Evolutionary conservation across 768 basidiomycete species (phyloP).

Genomic region (Mycena chlorophos): DNA sequence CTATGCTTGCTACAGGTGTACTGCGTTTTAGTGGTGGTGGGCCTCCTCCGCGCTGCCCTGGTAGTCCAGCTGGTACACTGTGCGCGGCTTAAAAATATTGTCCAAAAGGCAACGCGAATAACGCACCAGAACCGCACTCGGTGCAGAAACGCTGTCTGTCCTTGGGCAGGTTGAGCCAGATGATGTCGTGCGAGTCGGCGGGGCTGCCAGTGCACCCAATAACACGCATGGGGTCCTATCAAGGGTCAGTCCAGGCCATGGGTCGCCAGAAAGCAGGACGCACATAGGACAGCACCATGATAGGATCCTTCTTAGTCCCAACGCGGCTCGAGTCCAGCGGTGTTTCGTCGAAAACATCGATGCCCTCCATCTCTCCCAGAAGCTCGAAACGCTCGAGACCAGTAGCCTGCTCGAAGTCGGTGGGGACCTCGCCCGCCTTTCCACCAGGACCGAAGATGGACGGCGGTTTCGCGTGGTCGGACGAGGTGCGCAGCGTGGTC

Average conservation of each 20-base stretch:
- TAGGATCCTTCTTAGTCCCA: slow-evolving; percentile 85
- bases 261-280: slow-evolving; percentile 34
- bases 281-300: slow-evolving; percentile 85
- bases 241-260: slow-evolving; percentile 1
- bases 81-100: background rate
- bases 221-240: slow-evolving; percentile 76
- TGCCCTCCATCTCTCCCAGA: slow-evolving; percentile 82
- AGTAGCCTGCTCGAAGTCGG: slow-evolving; percentile 88
- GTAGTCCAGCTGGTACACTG: slow-evolving; percentile 74
- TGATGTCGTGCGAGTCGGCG: slow-evolving; percentile 91
- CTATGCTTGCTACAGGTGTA: slow-evolving; percentile 10
- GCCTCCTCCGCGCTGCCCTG: slow-evolving; percentile 31
- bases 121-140: slow-evolving; percentile 90
- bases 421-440: slow-evolving; percentile 73
- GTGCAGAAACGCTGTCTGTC: slow-evolving; percentile 78
- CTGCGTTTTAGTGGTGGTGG: slow-evolving; percentile 44
- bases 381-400: slow-evolving; percentile 96
- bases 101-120: slow-evolving; percentile 1
- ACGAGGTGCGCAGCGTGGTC: slow-evolving; percentile 52
- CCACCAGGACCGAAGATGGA: slow-evolving; percentile 71
- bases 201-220: slow-evolving; percentile 95
- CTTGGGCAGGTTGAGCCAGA: slow-evolving; percentile 74
- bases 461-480: slow-evolving; percentile 60
- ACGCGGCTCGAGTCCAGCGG: slow-evolving; percentile 82
- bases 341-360: slow-evolving; percentile 86